A percentile compares a stretch with the other conserved stretches of the same genome.
Evolutionary conservation across 1,284 basidiomycete genomes (phyloP).

Genomic region (Exobasidium rhododendri): DNA sequence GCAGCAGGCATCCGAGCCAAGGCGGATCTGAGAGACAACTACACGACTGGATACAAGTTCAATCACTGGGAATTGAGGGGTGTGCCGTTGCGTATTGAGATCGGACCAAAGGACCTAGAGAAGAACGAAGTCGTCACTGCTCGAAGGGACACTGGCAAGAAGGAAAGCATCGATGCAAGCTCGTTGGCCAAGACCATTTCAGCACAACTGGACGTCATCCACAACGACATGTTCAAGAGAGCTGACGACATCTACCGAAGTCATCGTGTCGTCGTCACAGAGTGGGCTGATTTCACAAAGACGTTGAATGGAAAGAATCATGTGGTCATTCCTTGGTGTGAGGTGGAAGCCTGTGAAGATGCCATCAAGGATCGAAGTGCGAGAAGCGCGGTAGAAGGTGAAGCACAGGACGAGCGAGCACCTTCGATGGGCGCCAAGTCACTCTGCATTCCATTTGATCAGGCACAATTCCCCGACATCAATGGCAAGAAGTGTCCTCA

Average conservation of each 20-base stretch:
- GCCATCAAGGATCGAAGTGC: conserved; percentile 94
- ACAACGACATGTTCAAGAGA: conserved; percentile 78
- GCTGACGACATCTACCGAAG: conserved; percentile 74
- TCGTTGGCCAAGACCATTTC: conserved; percentile 26
- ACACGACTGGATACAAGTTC: conserved; percentile 98
- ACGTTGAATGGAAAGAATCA: conserved; percentile 84
- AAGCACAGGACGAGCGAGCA: conserved; percentile 68
- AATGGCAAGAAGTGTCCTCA: conserved; percentile 48
- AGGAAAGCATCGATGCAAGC: conserved; percentile 29
- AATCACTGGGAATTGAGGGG: conserved; percentile 93
- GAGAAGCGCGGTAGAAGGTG: conserved; percentile 50
- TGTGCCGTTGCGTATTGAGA: conserved; percentile 91
- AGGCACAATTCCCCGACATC: conserved; percentile 59
- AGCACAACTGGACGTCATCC: conserved; percentile 76
- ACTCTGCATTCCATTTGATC: conserved; percentile 94
- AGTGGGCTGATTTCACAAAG: conserved; percentile 87
- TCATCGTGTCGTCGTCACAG: conserved; percentile 70
- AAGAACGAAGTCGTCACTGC: conserved; percentile 79
- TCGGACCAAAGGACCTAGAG: conserved; percentile 87
- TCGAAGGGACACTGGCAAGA: conserved; percentile 75
- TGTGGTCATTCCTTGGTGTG: conserved; percentile 93
- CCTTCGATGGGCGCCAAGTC: conserved; percentile 98
- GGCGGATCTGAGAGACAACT: conserved; percentile 87
- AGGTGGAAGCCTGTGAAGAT: conserved; percentile 88
- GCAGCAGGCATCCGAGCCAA: conserved; percentile 76